A percentile compares a stretch with the other conserved stretches of the same genome.
phyloP scores from a whole-genome alignment of 331 rosid genomes.

The Rhamnella rubrinervis region DNA sequence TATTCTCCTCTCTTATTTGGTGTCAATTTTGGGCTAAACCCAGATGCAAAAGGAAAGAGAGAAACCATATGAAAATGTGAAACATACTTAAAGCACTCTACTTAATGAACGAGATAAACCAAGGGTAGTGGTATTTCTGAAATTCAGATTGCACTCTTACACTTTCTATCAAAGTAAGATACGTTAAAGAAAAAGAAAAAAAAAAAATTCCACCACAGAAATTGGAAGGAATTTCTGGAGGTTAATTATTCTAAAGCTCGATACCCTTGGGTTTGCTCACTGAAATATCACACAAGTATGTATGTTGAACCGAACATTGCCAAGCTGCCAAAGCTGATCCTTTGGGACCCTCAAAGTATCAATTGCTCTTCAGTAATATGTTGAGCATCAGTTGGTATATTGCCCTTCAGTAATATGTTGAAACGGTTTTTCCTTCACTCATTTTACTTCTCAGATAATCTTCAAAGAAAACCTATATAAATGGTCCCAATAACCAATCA shows the following conservation, averaged over 20 bases:
- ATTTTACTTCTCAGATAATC: neutral
- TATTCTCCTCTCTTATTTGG: too few relatives aligned
- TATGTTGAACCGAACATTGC: neutral
- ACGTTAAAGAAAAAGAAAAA: too few relatives aligned
- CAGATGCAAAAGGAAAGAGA: too few relatives aligned
- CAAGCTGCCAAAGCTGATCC: neutral
- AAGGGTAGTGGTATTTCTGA: too few relatives aligned
- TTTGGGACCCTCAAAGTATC: neutral
- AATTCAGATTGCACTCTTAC: too few relatives aligned
- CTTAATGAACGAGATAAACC: too few relatives aligned
- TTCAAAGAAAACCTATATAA: neutral
- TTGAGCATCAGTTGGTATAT: slow-evolving; percentile 3
- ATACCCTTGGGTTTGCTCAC: neutral
- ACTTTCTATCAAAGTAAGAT: too few relatives aligned
- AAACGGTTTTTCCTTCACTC: too few relatives aligned
- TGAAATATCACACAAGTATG: neutral
- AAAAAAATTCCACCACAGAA: neutral
- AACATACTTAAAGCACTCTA: too few relatives aligned
- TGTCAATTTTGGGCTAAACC: too few relatives aligned
- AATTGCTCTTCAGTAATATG: neutral
- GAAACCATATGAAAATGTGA: too few relatives aligned
- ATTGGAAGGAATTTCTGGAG: neutral
- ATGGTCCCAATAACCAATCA: neutral
- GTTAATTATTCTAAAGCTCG: slow-evolving; percentile 5
- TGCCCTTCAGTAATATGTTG: too few relatives aligned